phyloP scores from a whole-genome alignment of 1,139 yeast genomes.

The Yamadazyma dushanensis region DNA sequence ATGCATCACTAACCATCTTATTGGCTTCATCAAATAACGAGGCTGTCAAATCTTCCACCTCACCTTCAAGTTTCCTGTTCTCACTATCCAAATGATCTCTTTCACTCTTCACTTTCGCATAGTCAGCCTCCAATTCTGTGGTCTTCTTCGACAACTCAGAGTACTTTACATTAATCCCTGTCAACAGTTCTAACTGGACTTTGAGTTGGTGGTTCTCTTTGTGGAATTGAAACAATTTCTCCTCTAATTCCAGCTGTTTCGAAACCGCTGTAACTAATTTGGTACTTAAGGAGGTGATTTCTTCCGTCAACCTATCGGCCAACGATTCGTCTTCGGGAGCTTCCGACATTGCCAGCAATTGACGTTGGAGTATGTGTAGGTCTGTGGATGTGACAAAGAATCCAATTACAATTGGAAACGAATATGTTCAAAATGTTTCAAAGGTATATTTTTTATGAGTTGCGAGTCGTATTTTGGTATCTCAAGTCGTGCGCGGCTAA shows the following conservation, averaged over 20 bases:
- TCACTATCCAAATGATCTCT: constrained; percentile 58
- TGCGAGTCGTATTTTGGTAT: neutral
- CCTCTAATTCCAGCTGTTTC: constrained; percentile 56
- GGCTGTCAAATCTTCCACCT: constrained; percentile 76
- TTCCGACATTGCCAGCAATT: no score
- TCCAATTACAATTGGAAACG: constrained; percentile 8
- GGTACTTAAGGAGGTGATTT: constrained; percentile 58
- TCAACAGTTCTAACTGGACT: constrained; percentile 19
- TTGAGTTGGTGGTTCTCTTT: constrained; percentile 30
- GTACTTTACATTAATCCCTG: constrained; percentile 27
- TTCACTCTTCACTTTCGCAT: constrained; percentile 31
- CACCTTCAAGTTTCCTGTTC: constrained; percentile 58
- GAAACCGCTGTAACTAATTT: constrained; percentile 62
- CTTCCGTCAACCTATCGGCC: constrained; percentile 47
- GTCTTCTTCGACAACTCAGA: constrained; percentile 29
- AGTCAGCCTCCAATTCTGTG: constrained; percentile 33
- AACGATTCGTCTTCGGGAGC: constrained; percentile 7
- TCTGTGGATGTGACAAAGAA: no score
- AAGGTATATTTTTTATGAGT: neutral
- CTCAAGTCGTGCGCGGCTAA: no score
- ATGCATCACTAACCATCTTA: constrained; percentile 73
- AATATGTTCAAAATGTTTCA: neutral
- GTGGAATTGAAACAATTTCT: constrained; percentile 33
- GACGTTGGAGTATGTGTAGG: no score
- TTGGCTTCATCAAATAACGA: constrained; percentile 80